phyloP scores from a whole-genome alignment of 495 filamentous ascomycete species.

The Penicillium diatomitis region DNA sequence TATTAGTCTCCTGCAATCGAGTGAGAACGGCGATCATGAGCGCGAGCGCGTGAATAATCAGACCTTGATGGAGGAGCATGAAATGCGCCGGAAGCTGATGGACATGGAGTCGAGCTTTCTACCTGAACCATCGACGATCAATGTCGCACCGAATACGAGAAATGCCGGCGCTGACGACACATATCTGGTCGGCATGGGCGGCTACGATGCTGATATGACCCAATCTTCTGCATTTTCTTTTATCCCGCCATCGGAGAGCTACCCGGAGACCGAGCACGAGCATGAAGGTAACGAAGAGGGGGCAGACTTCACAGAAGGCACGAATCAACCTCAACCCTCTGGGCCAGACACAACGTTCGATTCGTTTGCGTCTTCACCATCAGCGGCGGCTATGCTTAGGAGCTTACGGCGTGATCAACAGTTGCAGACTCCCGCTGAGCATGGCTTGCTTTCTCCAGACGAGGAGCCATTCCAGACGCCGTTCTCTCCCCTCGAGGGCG shows the following conservation, averaged over 20 bases:
- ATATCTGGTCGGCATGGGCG: conserved; percentile 29
- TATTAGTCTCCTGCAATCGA: conserved; percentile 27
- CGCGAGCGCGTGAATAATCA: conserved; percentile 34
- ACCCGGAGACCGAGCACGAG: conserved; percentile 12
- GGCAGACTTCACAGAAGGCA: conserved; percentile 12
- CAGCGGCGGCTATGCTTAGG: conserved; percentile 52
- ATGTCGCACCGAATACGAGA: conserved; percentile 20
- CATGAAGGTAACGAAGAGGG: neutral
- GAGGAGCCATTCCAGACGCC: conserved; percentile 18
- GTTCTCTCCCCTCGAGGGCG: conserved; percentile 13
- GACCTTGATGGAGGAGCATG: conserved; percentile 50
- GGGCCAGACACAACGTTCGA: conserved; percentile 51
- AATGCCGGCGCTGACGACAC: conserved; percentile 32
- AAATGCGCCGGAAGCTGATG: conserved; percentile 63
- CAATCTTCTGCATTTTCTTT: conserved; percentile 23
- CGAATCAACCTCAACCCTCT: conserved; percentile 17
- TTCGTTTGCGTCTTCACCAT: conserved; percentile 55
- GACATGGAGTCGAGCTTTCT: conserved; percentile 87
- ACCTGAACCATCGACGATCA: conserved; percentile 41
- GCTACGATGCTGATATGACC: conserved; percentile 12
- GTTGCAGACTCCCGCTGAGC: conserved; percentile 10
- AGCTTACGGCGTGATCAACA: conserved; percentile 29
- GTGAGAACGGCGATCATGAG: conserved; percentile 33
- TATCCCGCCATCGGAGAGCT: conserved; percentile 17
- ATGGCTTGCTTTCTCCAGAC: conserved; percentile 18